Evolutionary conservation across 1,139 yeast species (phyloP), one percentile per base, ranked within the genome.

Genomic region (Suhomyces anneliseae): DNA sequence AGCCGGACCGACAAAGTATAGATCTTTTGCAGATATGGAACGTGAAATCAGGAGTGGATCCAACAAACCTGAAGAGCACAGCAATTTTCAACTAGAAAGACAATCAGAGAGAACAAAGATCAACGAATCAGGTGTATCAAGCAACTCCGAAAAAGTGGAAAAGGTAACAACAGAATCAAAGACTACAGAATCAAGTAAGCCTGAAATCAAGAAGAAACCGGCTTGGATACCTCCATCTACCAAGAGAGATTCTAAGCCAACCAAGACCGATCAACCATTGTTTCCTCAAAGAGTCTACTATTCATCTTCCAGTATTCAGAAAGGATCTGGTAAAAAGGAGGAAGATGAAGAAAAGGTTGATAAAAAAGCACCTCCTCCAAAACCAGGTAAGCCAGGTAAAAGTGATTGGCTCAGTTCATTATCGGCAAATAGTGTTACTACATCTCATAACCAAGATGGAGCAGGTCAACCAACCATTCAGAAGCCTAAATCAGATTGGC

Each of bases 11-110:
- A 9, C 42, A 46, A 8, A 50, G 34, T 55, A 54, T 40, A 47
- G 53, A 31, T 60, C 68, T 5, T 65, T 65, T 46, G 43, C 57
- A 3, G 59, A 61, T n/a, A 54, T 64, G 46, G 68, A 65, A 42
- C 40, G 41, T 1, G 44, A 52, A 8, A 62, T 65, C 12, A 56
- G 51, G 27, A 34, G 39, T 3, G 7, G 32, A 11, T 29, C 32
- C 32, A 29, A 29, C 4, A 11, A 9, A 29, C 32, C 24, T 19
- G 24, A 19, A 6, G 4, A 19, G 24, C 4, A 19, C 24, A 19
- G 24, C 6, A 19, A 19, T 19, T 19, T 19, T 6, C 24, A 19
- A 19, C 24, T 2, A 19, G 6, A 19, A 4, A 19, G 24, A 19
- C 4, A 4, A 19, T 19, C 24, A 4, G 24, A 19, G 6, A 26